A percentile compares a stretch with the other conserved stretches of the same genome.
phyloP scores from a whole-genome alignment of 2,329 filamentous ascomycete genomes.

The Sclerotinia sclerotiorum region DNA sequence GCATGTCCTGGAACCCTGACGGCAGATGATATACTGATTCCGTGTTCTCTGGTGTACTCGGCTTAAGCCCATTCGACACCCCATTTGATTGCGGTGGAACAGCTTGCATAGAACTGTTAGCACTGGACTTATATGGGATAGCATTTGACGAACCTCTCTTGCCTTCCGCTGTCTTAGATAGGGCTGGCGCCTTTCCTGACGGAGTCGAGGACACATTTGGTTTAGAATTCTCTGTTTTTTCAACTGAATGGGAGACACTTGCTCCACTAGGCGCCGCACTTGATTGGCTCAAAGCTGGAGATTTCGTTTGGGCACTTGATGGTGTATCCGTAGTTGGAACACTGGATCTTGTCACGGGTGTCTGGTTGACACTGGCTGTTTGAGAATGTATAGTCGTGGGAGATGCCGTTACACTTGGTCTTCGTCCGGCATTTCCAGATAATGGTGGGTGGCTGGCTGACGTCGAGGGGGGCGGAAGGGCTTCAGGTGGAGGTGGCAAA shows the following conservation, averaged over 20 bases:
- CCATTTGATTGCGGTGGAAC: constrained; percentile 41
- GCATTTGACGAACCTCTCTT: constrained; percentile 46
- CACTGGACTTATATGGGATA: constrained; percentile 22
- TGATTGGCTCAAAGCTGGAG: constrained; percentile 50
- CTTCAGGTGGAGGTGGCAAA: constrained; percentile 81
- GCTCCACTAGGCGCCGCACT: constrained; percentile 45
- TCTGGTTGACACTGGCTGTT: constrained; percentile 42
- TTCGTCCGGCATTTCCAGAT: constrained; percentile 47
- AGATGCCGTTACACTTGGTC: constrained; percentile 58
- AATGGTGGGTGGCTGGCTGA: constrained; percentile 37
- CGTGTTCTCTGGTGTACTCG: constrained; percentile 41
- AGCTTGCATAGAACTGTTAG: constrained; percentile 27
- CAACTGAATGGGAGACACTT: constrained; percentile 47
- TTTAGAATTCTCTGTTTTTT: constrained; percentile 45
- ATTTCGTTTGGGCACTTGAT: constrained; percentile 48
- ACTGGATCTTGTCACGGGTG: constrained; percentile 42
- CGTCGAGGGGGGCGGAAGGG: constrained; percentile 51
- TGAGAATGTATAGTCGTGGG: constrained; percentile 51
- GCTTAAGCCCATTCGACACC: constrained; percentile 52
- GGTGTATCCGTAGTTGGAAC: constrained; percentile 41
- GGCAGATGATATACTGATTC: constrained; percentile 94
- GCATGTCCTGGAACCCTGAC: constrained; percentile 80
- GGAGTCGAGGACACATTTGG: constrained; percentile 33
- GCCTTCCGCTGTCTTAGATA: constrained; percentile 46
- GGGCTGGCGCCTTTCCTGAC: constrained; percentile 40